Percentiles rank a stretch among this genome's conserved stretches.
phyloP scores from a whole-genome alignment of 2,329 filamentous ascomycete species.

The Calycina herbarum region DNA sequence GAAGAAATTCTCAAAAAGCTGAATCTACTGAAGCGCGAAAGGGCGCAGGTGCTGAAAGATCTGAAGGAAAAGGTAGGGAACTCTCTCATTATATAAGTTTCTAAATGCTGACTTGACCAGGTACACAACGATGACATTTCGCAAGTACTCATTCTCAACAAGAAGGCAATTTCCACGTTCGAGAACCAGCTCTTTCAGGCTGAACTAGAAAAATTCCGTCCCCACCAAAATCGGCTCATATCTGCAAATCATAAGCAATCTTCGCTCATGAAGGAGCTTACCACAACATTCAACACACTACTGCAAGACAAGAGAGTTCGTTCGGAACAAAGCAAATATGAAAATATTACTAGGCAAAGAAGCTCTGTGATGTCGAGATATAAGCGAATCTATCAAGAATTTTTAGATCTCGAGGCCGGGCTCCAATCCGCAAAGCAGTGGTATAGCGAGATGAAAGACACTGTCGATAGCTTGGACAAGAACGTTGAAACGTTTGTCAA shows the following conservation, averaged over 20 bases:
- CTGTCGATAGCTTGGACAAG: conserved; percentile 85
- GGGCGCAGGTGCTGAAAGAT: conserved; percentile 90
- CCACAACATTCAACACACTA: conserved; percentile 79
- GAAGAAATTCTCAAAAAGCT: conserved; percentile 90
- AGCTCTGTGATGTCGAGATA: conserved; percentile 82
- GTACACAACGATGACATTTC: conserved; percentile 96
- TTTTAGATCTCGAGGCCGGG: conserved; percentile 84
- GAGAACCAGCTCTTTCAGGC: conserved; percentile 91
- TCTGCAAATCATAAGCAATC: conserved; percentile 96
- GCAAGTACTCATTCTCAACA: conserved; percentile 95
- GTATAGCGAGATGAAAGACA: conserved; percentile 95
- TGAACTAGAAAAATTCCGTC: conserved; percentile 95
- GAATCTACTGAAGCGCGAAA: conserved; percentile 87
- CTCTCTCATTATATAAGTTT: background rate
- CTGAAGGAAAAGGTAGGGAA: conserved; percentile 86
- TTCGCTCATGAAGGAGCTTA: conserved; percentile 91
- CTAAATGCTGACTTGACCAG: conserved; percentile 46
- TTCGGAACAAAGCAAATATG: conserved; percentile 93
- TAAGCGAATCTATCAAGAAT: conserved; percentile 88
- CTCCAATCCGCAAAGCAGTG: conserved; percentile 86
- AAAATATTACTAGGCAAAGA: conserved; percentile 79
- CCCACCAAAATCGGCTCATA: conserved; percentile 85
- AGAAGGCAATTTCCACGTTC: conserved; percentile 91
- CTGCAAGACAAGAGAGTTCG: conserved; percentile 92
- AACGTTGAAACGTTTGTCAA: conserved; percentile 97